phyloP scores from a whole-genome alignment of 768 basidiomycete species.

The Kwoniella dejecticola region DNA sequence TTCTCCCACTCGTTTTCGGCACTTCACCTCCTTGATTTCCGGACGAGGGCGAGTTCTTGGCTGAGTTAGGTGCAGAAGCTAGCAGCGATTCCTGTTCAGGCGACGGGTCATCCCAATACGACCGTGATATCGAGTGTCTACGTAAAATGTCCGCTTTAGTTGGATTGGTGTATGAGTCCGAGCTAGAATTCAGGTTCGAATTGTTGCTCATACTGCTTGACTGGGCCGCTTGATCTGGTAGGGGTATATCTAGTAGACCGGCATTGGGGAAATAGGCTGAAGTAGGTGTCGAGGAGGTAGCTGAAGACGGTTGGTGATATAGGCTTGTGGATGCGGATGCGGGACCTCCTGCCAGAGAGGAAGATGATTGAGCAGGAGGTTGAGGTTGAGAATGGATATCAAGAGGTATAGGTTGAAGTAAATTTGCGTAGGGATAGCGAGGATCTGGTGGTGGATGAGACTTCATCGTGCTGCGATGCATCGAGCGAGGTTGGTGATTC shows the following conservation, averaged over 20 bases:
- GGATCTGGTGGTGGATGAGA: slow-evolving; percentile 20
- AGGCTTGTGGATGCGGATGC: not conserved
- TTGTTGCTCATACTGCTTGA: not conserved
- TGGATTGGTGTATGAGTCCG: slow-evolving; percentile 3
- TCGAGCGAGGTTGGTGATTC: not conserved
- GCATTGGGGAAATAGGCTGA: not conserved
- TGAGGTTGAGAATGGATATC: slow-evolving; percentile 5
- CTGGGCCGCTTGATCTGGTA: not conserved
- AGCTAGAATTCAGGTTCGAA: not conserved
- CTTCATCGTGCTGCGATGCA: slow-evolving; percentile 5
- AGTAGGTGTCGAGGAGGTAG: not conserved
- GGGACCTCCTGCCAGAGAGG: not conserved
- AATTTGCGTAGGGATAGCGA: slow-evolving; percentile 18
- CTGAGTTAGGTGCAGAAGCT: slow-evolving; percentile 4
- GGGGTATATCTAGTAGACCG: not conserved
- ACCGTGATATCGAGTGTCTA: slow-evolving; percentile 15
- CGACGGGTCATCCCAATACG: slow-evolving; percentile 23
- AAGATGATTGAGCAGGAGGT: slow-evolving; percentile 1
- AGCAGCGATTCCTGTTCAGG: slow-evolving; percentile 1
- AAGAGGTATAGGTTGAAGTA: slow-evolving; percentile 13
- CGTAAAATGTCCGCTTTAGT: slow-evolving; percentile 19
- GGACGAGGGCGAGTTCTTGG: slow-evolving; percentile 2
- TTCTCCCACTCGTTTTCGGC: slow-evolving; percentile 14
- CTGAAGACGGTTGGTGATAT: not conserved
- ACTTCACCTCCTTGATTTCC: not conserved